Conservation (phyloP, 2,329 filamentous ascomycete genomes). For the Sordariomycetes sp. region DNA sequence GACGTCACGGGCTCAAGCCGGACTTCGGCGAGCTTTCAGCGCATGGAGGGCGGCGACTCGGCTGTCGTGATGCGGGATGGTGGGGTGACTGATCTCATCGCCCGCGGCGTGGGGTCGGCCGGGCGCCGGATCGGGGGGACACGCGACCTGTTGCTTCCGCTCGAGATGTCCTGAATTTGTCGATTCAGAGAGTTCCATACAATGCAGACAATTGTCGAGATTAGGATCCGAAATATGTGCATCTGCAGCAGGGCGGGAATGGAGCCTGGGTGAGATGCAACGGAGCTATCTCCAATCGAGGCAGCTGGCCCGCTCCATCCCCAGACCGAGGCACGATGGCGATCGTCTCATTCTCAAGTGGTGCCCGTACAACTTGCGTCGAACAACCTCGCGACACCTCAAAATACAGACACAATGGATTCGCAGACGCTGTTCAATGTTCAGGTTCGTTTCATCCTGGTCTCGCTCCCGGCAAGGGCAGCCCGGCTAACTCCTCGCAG, state of each 20-base stretch:
- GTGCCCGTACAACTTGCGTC: too few species aligned
- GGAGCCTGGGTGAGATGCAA: too few species aligned
- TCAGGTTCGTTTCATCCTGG: constrained; percentile 33
- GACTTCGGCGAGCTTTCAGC: constrained; percentile 1
- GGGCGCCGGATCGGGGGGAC: too few species aligned
- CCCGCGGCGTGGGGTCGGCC: too few species aligned
- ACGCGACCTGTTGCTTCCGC: not conserved
- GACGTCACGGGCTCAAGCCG: not conserved
- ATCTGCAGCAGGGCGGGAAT: too few species aligned
- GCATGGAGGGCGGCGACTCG: not conserved
- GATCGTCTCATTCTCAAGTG: not conserved
- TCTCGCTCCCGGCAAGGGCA: not conserved
- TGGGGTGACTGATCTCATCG: not conserved
- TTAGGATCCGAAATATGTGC: too few species aligned
- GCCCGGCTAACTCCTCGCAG: constrained; percentile 16
- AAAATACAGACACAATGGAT: constrained; percentile 39
- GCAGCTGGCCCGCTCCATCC: not conserved
- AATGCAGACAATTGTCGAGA: too few species aligned
- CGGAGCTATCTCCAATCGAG: too few species aligned
- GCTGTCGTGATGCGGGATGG: not conserved
- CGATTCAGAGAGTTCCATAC: too few species aligned
- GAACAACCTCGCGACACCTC: not conserved
- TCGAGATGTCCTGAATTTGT: not conserved
- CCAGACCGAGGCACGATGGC: not conserved
- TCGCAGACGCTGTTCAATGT: constrained; percentile 45